Evolutionary conservation across 1,284 basidiomycete genomes (phyloP).

Genomic region (Boletus sp.): DNA sequence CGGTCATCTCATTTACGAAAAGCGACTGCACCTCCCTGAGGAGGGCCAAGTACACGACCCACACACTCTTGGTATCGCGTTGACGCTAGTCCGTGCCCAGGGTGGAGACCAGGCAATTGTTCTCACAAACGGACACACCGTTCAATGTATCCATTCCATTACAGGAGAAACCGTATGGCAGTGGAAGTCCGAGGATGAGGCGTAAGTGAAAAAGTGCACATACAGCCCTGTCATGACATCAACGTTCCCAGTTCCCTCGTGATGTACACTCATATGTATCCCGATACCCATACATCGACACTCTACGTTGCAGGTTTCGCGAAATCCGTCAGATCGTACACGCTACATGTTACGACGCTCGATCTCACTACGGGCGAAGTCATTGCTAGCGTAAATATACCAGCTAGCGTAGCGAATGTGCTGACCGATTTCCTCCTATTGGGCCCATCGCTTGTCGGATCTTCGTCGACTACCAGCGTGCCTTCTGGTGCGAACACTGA

Average conservation of each 20-base stretch:
- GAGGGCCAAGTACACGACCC: conserved; percentile 49
- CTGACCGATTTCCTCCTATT: conserved; percentile 31
- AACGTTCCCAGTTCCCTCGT: conserved; percentile 51
- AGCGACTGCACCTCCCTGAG: conserved; percentile 47
- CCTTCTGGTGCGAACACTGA: conserved; percentile 1
- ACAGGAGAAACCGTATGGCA: conserved; percentile 58
- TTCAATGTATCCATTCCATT: conserved; percentile 45
- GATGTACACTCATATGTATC: conserved; percentile 58
- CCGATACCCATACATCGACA: conserved; percentile 42
- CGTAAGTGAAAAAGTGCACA: conserved; percentile 39
- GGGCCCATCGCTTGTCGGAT: conserved; percentile 36
- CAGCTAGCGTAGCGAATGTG: conserved; percentile 52
- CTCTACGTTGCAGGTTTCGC: conserved; percentile 69
- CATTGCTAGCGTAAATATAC: conserved; percentile 50
- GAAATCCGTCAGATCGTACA: conserved; percentile 59
- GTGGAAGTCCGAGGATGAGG: conserved; percentile 61
- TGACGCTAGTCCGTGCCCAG: conserved; percentile 22
- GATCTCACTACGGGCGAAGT: conserved; percentile 53
- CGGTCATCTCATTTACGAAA: conserved; percentile 72
- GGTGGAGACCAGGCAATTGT: conserved; percentile 27
- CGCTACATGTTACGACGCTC: conserved; percentile 61
- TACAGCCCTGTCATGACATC: background rate
- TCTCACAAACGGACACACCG: conserved; percentile 55
- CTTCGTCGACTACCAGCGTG: conserved; percentile 28
- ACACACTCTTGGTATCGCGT: conserved; percentile 41